Conservation (phyloP, 306 rosid species). For the Malus orientalis region DNA sequence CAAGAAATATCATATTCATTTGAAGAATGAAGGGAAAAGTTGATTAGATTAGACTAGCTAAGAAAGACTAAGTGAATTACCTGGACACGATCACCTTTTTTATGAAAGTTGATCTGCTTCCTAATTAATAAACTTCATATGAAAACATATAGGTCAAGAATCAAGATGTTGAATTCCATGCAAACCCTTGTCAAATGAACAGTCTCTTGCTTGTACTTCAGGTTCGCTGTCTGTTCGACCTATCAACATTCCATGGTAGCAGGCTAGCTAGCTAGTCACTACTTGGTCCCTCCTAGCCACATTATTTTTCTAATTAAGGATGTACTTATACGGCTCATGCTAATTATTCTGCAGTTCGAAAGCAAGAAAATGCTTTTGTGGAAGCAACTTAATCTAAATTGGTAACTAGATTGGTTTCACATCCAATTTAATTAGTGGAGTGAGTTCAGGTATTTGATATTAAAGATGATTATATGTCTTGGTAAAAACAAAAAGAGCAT, state of each 20-base stretch:
- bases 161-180: slow-evolving; percentile 28
- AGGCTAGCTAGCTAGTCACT: not conserved
- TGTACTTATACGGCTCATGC: not conserved
- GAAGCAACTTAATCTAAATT: not conserved
- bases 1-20: not conserved
- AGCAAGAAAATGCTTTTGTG: not conserved
- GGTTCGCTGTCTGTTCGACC: slow-evolving; percentile 17
- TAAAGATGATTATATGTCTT: no score
- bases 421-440: not conserved
- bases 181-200: slow-evolving; percentile 19
- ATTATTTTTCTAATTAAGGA: no score
- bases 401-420: not conserved
- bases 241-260: not conserved
- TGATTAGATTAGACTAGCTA: not conserved
- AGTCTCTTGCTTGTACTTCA: slow-evolving; percentile 20
- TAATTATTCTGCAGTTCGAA: not conserved
- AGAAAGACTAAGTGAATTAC: not conserved
- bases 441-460: not conserved
- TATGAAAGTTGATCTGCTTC: not conserved
- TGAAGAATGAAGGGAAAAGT: not conserved
- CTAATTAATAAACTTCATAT: not conserved
- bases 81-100: not conserved
- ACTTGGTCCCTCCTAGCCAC: not conserved
- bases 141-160: not conserved
- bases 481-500: no score